These are phyloP conservation scores for Colletotrichum lupini DNA, from an alignment of 2,329 filamentous ascomycete species.

Conservation along the genomic window DNA sequence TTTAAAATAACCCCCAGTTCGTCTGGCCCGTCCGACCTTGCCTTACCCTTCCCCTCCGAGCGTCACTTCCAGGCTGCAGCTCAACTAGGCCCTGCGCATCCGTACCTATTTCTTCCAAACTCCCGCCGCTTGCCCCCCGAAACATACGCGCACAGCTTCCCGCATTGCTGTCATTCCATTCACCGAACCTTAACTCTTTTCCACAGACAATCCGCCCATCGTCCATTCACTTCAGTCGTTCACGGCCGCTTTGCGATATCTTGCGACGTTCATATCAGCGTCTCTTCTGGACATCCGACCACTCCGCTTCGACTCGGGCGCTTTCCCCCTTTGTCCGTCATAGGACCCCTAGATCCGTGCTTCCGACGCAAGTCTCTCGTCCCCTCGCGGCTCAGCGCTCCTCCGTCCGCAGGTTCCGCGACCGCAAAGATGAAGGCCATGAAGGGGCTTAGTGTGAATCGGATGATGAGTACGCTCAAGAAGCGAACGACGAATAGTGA, in stretches of 20 bases:
- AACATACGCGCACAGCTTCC: neutral
- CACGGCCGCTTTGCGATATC: neutral
- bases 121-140: neutral
- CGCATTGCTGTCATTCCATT: constrained; percentile 4
- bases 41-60: constrained; percentile 25
- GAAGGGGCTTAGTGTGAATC: constrained; percentile 67
- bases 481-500: constrained; percentile 50
- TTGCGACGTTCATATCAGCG: neutral
- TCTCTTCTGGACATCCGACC: neutral
- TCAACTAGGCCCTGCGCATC: constrained; percentile 21
- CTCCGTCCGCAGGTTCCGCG: neutral
- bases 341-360: neutral
- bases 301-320: neutral
- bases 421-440: constrained; percentile 52
- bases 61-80: constrained; percentile 34
- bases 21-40: constrained; percentile 26
- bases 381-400: neutral
- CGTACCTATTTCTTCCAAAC: constrained; percentile 12
- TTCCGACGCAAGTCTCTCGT: neutral
- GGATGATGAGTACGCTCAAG: constrained; percentile 66
- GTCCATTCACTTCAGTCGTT: neutral
- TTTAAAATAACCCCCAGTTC: constrained; percentile 33
- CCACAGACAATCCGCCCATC: constrained; percentile 1
- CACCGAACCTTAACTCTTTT: neutral
- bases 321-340: neutral